Base-by-base conservation (phyloP, 2,329 filamentous ascomycete genomes). In the Cladosporium sp. region DNA sequence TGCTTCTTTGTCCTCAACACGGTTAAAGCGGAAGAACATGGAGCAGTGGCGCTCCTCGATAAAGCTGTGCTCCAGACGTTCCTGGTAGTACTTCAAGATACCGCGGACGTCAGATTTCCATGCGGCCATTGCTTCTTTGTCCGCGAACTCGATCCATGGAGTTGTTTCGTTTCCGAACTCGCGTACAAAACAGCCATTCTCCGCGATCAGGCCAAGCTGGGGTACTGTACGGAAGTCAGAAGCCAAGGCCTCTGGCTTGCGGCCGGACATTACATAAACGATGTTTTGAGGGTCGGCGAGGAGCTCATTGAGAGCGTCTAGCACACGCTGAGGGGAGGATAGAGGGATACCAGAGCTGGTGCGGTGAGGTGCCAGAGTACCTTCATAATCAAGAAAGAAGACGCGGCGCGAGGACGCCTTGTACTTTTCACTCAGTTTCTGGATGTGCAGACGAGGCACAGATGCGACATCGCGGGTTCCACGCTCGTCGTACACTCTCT, bases 311-410 rank as follows among this genome's bases (percentile, higher is more conserved):
- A 97, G 75, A 0, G 91, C 86, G 61, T 92, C 89, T 49, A 96
- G 82, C 0, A 92, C 92, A 28, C 91, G 87, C 76, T 94, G 88
- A 2, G 92, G 92, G 64, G 89, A 95, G 52, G 90, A 88, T 17
- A 94, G 82, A 51, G 96, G 90, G 62, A 94, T 93, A 69, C 89
- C 88, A 61, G 86, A 89, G 58, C 91, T 88, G 0, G 90, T 89
- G 3, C 91, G 91, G 83, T 91, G 94, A 55, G 88, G 90, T 43
- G 94, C 90, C 7, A 97, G 79, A 0, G 93, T 97, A 45, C 92
- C 93, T 73, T 97, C 93, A 69, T 96, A 96, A 70, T 97, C 93
- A 45, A 97, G 80, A 64, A 97, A 87, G 73, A 97, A 94, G 2
- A 97, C 80, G 15, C 92, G 86, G 19, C 84, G 83, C 42, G 84